Percentiles rank a stretch among this genome's conserved stretches.
Conservation (phyloP, 306 rosid species). For the Quercus agrifolia region DNA sequence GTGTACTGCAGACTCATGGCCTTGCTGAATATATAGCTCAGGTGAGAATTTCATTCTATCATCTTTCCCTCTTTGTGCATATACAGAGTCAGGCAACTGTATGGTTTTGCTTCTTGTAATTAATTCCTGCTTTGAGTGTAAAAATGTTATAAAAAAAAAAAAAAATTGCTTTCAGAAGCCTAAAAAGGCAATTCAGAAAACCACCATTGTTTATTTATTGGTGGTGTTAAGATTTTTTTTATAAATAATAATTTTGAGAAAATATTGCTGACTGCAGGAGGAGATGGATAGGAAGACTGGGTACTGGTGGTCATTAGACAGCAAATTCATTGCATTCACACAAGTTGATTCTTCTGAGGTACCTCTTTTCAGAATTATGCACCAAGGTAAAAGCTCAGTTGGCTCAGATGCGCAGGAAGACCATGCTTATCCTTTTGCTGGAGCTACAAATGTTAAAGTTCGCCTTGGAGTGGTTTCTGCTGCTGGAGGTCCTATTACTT, state of each 20-base stretch:
- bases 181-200: neutral
- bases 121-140: slow-evolving; percentile 15
- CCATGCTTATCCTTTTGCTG: slow-evolving; percentile 94
- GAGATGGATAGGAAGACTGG: slow-evolving; percentile 97
- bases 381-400: slow-evolving; percentile 81
- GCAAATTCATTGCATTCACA: slow-evolving; percentile 89
- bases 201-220: neutral
- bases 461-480: slow-evolving; percentile 82
- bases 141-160: neutral
- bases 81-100: neutral
- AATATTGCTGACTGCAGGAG: slow-evolving; percentile 60
- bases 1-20: slow-evolving; percentile 76
- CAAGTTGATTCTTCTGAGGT: slow-evolving; percentile 86
- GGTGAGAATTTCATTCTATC: slow-evolving; percentile 54
- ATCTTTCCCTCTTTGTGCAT: neutral
- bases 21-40: slow-evolving; percentile 96
- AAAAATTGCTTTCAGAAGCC: neutral
- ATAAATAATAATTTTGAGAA: neutral
- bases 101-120: slow-evolving; percentile 9
- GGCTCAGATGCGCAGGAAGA: slow-evolving; percentile 94
- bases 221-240: slow-evolving; percentile 10
- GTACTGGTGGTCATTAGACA: slow-evolving; percentile 96
- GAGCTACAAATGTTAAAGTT: slow-evolving; percentile 86
- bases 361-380: slow-evolving; percentile 92
- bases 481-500: slow-evolving; percentile 62